A percentile compares a stretch with the other conserved stretches of the same genome.
phyloP scores from a whole-genome alignment of 352 stramenopile species.

The Phytophthora sojae region DNA sequence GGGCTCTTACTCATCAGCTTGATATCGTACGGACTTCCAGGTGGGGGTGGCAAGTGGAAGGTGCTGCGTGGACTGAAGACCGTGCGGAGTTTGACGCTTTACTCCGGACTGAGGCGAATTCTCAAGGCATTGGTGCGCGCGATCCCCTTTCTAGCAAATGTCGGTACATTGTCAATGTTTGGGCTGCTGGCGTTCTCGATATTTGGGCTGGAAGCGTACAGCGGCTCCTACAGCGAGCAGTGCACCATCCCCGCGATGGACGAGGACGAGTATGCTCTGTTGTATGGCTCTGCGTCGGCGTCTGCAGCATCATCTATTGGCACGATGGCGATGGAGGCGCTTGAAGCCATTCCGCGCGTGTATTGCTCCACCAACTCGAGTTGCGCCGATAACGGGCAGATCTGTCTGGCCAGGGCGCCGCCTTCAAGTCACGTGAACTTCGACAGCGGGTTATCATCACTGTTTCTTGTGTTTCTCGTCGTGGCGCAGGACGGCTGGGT shows the following conservation, averaged over 20 bases:
- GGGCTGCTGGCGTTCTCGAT: constrained; percentile 83
- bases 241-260: constrained; percentile 38
- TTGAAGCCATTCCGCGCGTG: constrained; percentile 52
- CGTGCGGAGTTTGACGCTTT: constrained; percentile 67
- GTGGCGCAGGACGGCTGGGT: constrained; percentile 84
- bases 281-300: constrained; percentile 12
- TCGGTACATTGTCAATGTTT: constrained; percentile 75
- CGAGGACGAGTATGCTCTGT: background rate
- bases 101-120: constrained; percentile 71
- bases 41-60: constrained; percentile 41
- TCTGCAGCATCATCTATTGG: constrained; percentile 21
- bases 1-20: constrained; percentile 55
- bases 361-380: constrained; percentile 59
- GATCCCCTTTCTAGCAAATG: constrained; percentile 80
- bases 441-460: constrained; percentile 66
- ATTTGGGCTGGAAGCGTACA: constrained; percentile 77
- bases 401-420: constrained; percentile 42
- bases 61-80: constrained; percentile 76
- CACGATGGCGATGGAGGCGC: constrained; percentile 25
- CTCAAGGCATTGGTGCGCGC: constrained; percentile 68
- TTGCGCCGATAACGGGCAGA: constrained; percentile 45
- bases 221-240: constrained; percentile 57
- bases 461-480: constrained; percentile 85
- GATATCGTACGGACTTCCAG: constrained; percentile 48
- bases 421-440: constrained; percentile 74